Evolutionary conservation across 805 yeast genomes (phyloP), one percentile per base, ranked within the genome.

Genomic region (Teunomyces cretensis): DNA sequence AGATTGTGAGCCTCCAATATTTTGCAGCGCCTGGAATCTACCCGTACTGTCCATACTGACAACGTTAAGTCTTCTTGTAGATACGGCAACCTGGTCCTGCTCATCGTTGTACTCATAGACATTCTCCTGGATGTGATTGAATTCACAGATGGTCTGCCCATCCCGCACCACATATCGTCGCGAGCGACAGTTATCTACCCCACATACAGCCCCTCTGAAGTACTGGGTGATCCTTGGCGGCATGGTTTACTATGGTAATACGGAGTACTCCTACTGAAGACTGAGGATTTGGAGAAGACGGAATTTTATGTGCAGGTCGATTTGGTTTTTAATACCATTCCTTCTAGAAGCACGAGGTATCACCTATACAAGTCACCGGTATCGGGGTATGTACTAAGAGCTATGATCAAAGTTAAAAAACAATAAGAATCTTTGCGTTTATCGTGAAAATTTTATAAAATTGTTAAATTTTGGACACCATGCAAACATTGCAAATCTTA

Each of bases 101-200:
- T 88, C 96, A 56, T 88, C 92, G 50, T 86, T 87, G 50, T 81
- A 74, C 60, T 88, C 96, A 22, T 86, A 59, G 50, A 83, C 86
- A 30, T 91, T 90, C 51, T 84, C 92, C 64, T 80, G 79, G 15
- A 91, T 90, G 65, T 92, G 99, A 4, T 98, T 98, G 57, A 79
- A 85, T 56, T 87, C 92, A 61, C 99, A 92, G 9, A 91, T 84
- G 45, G 83, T 76, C 41, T 80, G 80, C 19, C 99, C 99, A 56
- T 86, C 88, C 2, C 81, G 68, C 26, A 79, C 64, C 41, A 84
- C 75, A 80, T 88, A 92, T 41, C 84, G 75, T 31, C 81, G 68
- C 1, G 97, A 86, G 3, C 86, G 80, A 65, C 99, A 92, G 69
- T 92, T 92, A 51, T 86, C 91, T 2, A 83, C 82, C 1, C 97